A percentile compares a stretch with the other conserved stretches of the same genome.
Evolutionary conservation across 116 monocot genomes (phyloP).

Genomic region (Dioscorea cayenensis): DNA sequence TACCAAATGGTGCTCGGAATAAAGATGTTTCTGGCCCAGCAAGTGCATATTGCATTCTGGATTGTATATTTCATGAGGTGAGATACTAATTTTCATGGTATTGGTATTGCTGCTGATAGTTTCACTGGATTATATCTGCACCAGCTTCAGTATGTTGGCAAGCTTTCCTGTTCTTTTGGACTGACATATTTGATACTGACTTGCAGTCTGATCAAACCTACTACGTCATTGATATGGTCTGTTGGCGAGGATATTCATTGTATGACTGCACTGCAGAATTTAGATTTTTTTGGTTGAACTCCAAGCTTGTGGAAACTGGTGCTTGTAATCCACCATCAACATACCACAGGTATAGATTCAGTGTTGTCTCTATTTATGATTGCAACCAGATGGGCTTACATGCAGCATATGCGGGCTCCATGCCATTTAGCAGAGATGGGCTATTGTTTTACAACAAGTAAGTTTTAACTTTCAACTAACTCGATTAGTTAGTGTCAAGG

Average conservation of each 20-base stretch:
- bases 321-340: conserved; percentile 75
- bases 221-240: conserved; percentile 95
- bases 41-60: conserved; percentile 72
- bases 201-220: conserved; percentile 90
- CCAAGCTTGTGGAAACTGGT: conserved; percentile 79
- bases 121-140: background rate
- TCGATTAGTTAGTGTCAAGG: background rate
- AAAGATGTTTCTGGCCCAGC: conserved; percentile 62
- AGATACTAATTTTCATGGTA: background rate
- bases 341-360: conserved; percentile 78
- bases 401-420: conserved; percentile 52
- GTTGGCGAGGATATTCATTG: conserved; percentile 85
- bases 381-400: conserved; percentile 56
- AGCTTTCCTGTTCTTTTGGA: background rate
- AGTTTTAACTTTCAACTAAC: conserved; percentile 2
- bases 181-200: background rate
- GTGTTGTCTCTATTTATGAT: conserved; percentile 72
- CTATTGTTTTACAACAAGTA: conserved; percentile 90
- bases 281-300: conserved; percentile 96
- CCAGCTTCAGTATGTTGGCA: background rate
- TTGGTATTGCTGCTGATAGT: background rate
- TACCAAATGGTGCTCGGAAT: conserved; percentile 78
- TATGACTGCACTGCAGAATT: conserved; percentile 91
- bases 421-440: conserved; percentile 75
- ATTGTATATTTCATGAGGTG: conserved; percentile 98